Conservation (phyloP, 805 yeast species). For the Starmerella stigmatis region DNA sequence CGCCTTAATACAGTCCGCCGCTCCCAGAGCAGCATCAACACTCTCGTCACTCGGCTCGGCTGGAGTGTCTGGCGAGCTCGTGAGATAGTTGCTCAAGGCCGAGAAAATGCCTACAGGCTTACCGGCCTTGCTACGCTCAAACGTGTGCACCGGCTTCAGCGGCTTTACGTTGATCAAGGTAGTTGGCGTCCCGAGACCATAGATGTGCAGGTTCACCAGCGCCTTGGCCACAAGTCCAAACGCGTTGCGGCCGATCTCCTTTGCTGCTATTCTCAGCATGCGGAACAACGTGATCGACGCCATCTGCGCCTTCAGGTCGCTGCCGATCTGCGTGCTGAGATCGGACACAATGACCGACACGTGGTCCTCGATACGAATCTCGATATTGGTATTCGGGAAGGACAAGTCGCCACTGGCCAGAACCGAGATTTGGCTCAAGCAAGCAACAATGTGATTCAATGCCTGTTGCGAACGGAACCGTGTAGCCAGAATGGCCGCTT, state of each 20-base stretch:
- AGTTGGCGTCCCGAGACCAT: conserved; percentile 44
- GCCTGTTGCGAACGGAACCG: conserved; percentile 46
- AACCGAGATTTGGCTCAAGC: conserved; percentile 59
- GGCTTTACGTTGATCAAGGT: conserved; percentile 33
- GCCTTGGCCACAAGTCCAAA: conserved; percentile 57
- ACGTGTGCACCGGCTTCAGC: conserved; percentile 52
- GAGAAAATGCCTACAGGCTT: conserved; percentile 75
- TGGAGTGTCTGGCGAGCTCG: conserved; percentile 75
- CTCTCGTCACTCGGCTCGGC: conserved; percentile 92
- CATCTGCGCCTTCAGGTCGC: conserved; percentile 83
- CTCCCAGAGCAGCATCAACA: conserved; percentile 70
- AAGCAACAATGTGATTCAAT: conserved; percentile 56
- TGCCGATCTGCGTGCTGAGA: conserved; percentile 71
- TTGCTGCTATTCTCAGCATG: conserved; percentile 50
- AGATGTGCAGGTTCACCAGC: conserved; percentile 55
- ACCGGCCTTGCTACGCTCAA: conserved; percentile 49
- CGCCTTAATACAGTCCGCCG: conserved; percentile 71
- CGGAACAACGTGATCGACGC: conserved; percentile 79
- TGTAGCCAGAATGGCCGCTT: conserved; percentile 66
- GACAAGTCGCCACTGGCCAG: conserved; percentile 39
- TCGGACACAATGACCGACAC: conserved; percentile 63
- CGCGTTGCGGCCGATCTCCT: conserved; percentile 36
- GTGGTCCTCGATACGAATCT: conserved; percentile 39
- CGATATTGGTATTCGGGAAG: conserved; percentile 26
- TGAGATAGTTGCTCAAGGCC: conserved; percentile 82